Conservation (phyloP, 202 grass and related monocot genomes). For the Carex sylvatica region DNA sequence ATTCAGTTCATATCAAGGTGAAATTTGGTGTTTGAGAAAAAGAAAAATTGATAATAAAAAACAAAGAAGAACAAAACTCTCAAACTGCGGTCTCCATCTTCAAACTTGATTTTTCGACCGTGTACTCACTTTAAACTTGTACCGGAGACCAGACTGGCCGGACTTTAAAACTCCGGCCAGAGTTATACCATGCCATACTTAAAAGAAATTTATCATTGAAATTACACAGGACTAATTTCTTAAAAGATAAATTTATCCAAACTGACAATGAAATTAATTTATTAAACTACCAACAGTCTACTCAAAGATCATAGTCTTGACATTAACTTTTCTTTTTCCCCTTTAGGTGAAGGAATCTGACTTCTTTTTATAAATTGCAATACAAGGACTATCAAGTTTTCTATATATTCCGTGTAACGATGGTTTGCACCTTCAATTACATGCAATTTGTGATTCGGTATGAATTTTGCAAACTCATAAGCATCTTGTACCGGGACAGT, state of each 20-base stretch:
- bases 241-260: neutral
- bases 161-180: neutral
- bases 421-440: conserved; percentile 66
- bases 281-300: neutral
- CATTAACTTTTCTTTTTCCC: neutral
- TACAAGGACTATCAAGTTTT: conserved; percentile 43
- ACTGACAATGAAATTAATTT: neutral
- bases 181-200: neutral
- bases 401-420: conserved; percentile 53
- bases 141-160: neutral
- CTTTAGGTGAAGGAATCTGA: conserved; percentile 10
- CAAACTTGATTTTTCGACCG: no score
- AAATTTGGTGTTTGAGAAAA: neutral
- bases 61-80: neutral
- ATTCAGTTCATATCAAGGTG: neutral
- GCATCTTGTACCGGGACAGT: conserved; percentile 60
- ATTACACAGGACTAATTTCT: neutral
- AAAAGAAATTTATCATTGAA: neutral
- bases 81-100: neutral
- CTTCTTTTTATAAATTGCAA: conserved; percentile 49
- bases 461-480: conserved; percentile 56
- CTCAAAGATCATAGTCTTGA: conserved; percentile 30
- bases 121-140: no score
- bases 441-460: conserved; percentile 63
- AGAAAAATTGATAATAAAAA: neutral